Conservation (phyloP, 345 rosid genomes). For the Anastatica hierochuntica region DNA sequence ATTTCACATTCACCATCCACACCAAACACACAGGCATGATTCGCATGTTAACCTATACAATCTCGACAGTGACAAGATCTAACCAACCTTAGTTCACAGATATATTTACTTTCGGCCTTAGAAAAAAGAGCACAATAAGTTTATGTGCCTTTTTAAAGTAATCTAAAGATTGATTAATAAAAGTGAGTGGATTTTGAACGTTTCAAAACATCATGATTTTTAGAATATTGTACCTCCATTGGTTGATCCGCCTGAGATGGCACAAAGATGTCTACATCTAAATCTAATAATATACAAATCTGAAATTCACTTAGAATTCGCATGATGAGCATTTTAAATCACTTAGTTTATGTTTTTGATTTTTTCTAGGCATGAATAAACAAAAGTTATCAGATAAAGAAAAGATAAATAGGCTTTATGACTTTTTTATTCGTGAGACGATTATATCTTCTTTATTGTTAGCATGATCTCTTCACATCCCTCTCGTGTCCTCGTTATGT, state of each 20-base stretch:
- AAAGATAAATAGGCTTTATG: constrained; percentile 15
- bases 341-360: too few relatives aligned
- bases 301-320: constrained; percentile 1
- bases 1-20: too few relatives aligned
- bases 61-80: too few relatives aligned
- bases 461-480: constrained; percentile 26
- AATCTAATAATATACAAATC: constrained; percentile 7
- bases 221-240: constrained; percentile 12
- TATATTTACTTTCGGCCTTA: too few relatives aligned
- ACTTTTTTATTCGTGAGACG: constrained; percentile 24
- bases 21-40: too few relatives aligned
- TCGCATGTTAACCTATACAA: too few relatives aligned
- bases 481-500: too few relatives aligned
- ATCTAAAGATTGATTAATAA: too few relatives aligned
- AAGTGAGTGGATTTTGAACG: constrained; percentile 15
- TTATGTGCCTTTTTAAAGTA: too few relatives aligned
- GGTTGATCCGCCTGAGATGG: constrained; percentile 23
- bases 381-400: too few relatives aligned
- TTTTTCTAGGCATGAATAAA: background rate
- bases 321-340: constrained; percentile 11
- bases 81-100: too few relatives aligned
- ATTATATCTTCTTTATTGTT: constrained; percentile 15
- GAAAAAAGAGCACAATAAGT: too few relatives aligned
- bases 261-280: constrained; percentile 22
- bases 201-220: constrained; percentile 24